These are phyloP conservation scores for Fusarium sp. DNA, from an alignment of 2,329 filamentous ascomycete species.

Conservation along the genomic window DNA sequence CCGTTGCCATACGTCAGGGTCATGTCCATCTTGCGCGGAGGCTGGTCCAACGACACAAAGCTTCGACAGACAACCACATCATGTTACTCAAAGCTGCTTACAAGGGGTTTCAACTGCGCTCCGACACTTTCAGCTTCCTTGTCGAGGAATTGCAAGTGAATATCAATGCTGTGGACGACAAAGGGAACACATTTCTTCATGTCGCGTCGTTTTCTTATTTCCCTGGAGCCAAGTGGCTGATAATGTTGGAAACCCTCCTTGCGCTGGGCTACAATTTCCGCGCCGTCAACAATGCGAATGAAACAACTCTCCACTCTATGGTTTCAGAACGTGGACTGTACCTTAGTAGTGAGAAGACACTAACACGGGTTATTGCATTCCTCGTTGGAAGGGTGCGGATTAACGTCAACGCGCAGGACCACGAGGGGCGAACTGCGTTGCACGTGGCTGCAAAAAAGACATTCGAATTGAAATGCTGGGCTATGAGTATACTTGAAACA, in stretches of 20 bases:
- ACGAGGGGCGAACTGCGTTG: background rate
- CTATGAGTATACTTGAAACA: no score
- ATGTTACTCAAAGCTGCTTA: background rate
- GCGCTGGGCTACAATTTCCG: background rate
- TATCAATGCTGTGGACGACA: background rate
- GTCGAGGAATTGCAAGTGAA: background rate
- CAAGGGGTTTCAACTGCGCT: accelerated
- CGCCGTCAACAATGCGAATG: background rate
- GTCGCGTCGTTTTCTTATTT: accelerated
- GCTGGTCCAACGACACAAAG: background rate
- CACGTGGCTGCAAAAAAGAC: background rate
- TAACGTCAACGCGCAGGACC: background rate
- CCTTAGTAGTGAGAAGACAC: accelerated
- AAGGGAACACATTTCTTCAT: background rate
- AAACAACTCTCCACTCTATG: background rate
- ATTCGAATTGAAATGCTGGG: no score
- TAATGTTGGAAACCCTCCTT: background rate
- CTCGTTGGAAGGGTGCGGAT: background rate
- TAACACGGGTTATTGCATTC: background rate
- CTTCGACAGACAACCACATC: background rate
- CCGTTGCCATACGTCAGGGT: accelerated
- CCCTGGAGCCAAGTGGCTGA: background rate
- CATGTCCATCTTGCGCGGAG: background rate
- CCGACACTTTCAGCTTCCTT: background rate
- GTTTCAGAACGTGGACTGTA: accelerated